These are phyloP conservation scores for Brasenia schreberi DNA, from an alignment of 164 flowering plant species.

Conservation along the genomic window DNA sequence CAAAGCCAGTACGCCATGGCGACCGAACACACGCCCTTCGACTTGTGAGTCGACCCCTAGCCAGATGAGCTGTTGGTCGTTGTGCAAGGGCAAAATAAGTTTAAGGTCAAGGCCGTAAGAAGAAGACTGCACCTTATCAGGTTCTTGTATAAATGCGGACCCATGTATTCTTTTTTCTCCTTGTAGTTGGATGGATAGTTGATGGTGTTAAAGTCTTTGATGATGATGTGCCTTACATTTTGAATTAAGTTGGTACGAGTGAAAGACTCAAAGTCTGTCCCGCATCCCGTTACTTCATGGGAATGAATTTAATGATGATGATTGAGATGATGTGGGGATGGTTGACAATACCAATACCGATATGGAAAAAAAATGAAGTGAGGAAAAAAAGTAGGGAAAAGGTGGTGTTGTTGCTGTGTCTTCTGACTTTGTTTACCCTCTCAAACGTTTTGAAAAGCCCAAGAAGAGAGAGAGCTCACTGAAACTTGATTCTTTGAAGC, in stretches of 20 bases:
- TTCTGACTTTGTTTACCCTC: conserved; percentile 16
- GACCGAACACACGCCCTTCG: too few species aligned
- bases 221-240: background rate
- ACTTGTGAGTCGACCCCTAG: too few species aligned
- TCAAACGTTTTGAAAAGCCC: conserved; percentile 27
- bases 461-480: conserved; percentile 12
- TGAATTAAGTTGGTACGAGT: background rate
- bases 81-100: too few species aligned
- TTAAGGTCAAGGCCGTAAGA: too few species aligned
- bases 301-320: background rate
- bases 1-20: too few species aligned
- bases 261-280: background rate
- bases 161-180: too few species aligned
- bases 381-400: background rate
- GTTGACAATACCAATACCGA: conserved; percentile 2
- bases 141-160: too few species aligned
- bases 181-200: background rate
- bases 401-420: background rate
- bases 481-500: conserved; percentile 4
- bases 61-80: too few species aligned
- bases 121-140: too few species aligned
- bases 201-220: background rate
- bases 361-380: background rate
- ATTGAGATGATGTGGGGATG: background rate
- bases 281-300: background rate